phyloP scores from a whole-genome alignment of 345 rosid genomes.

The Acer negundo region DNA sequence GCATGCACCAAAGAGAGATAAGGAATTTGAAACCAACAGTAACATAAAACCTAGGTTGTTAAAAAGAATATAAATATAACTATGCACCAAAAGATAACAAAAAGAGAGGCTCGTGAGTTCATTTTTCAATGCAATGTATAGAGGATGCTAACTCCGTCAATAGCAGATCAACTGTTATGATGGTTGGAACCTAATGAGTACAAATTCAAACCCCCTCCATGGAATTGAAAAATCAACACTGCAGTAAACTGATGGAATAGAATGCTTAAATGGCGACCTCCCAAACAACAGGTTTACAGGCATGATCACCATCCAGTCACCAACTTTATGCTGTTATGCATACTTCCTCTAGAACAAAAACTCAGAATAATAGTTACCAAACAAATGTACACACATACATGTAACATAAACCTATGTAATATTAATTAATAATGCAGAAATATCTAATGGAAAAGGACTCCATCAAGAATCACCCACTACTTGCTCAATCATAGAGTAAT shows the following conservation, averaged over 20 bases:
- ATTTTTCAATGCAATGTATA: not conserved
- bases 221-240: not conserved
- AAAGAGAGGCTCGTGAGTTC: not conserved
- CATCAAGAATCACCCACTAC: not conserved
- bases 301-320: constrained; percentile 4
- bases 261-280: constrained; percentile 6
- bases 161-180: not conserved
- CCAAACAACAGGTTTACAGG: not conserved
- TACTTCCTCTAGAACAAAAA: not conserved
- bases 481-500: not conserved
- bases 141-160: not conserved
- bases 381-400: not conserved
- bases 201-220: not conserved
- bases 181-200: not conserved
- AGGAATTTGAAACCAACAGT: not conserved
- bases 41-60: not conserved
- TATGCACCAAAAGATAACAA: not conserved
- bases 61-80: not conserved
- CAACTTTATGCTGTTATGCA: not conserved
- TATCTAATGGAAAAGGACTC: not conserved
- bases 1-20: not conserved
- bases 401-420: not conserved
- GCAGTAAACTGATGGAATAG: not conserved
- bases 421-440: not conserved
- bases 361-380: not conserved